Conservation (phyloP, 2,329 filamentous ascomycete genomes). For the Epichloe baconii region DNA sequence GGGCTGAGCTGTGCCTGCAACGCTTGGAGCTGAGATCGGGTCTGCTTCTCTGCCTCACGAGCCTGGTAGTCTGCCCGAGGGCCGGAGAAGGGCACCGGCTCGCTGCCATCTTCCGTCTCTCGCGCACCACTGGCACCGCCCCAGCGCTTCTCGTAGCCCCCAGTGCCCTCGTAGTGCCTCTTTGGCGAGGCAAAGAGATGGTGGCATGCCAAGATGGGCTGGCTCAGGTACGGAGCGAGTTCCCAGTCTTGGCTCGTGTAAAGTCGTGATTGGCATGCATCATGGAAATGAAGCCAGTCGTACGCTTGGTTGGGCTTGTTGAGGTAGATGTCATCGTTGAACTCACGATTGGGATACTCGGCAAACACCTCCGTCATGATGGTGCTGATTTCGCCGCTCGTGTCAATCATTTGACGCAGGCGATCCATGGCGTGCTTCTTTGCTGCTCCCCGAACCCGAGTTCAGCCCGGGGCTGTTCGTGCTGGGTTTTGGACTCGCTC, state of each 20-base stretch:
- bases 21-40: slow-evolving; percentile 57
- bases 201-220: slow-evolving; percentile 81
- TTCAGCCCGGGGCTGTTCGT: slow-evolving; percentile 43
- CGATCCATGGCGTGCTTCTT: slow-evolving; percentile 59
- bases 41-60: slow-evolving; percentile 67
- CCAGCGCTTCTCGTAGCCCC: slow-evolving; percentile 30
- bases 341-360: slow-evolving; percentile 74
- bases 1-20: slow-evolving; percentile 62
- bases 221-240: slow-evolving; percentile 71
- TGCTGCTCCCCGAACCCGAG: slow-evolving; percentile 60
- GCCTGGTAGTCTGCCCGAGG: slow-evolving; percentile 72
- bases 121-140: slow-evolving; percentile 26
- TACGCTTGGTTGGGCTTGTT: slow-evolving; percentile 79
- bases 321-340: slow-evolving; percentile 84
- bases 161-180: slow-evolving; percentile 28
- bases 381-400: slow-evolving; percentile 64
- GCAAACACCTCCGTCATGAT: slow-evolving; percentile 76
- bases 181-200: slow-evolving; percentile 71
- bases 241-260: slow-evolving; percentile 90
- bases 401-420: slow-evolving; percentile 63
- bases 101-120: slow-evolving; percentile 28
- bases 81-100: slow-evolving; percentile 64
- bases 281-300: slow-evolving; percentile 94
- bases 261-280: slow-evolving; percentile 64
- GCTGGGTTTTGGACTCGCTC: slow-evolving; percentile 27